Evolutionary conservation across 2,329 filamentous ascomycete genomes (phyloP).

Genomic region (Ophiostoma sp.): DNA sequence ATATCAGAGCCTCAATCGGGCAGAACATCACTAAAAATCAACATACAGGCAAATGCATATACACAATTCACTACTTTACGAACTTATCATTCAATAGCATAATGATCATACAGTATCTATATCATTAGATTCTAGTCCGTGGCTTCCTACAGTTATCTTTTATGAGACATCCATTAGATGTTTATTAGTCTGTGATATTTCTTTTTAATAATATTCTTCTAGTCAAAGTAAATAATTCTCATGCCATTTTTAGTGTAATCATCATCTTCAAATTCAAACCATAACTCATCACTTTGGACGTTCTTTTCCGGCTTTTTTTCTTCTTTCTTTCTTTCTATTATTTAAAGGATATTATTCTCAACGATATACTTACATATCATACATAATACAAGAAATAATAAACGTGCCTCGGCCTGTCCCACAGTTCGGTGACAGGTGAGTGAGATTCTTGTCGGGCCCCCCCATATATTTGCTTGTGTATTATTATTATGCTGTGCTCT

Average conservation of each 20-base stretch:
- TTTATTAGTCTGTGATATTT: too few species aligned
- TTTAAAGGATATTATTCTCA: background rate
- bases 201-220: background rate
- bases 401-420: background rate
- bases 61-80: background rate
- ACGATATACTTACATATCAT: background rate
- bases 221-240: background rate
- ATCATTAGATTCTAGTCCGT: too few species aligned
- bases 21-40: background rate
- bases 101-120: too few species aligned
- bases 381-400: background rate
- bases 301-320: background rate
- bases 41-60: slow-evolving; percentile 16
- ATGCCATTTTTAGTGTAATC: too few species aligned
- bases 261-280: too few species aligned
- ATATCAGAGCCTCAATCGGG: slow-evolving; percentile 1
- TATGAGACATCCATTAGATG: too few species aligned
- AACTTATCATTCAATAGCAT: too few species aligned
- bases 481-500: background rate
- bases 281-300: too few species aligned
- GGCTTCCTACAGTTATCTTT: too few species aligned
- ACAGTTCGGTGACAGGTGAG: background rate
- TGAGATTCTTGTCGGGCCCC: background rate
- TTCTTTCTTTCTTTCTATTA: background rate
- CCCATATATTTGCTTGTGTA: background rate